These are phyloP conservation scores for Hygrocybe punicea DNA, from an alignment of 768 basidiomycete genomes.

Conservation along the genomic window DNA sequence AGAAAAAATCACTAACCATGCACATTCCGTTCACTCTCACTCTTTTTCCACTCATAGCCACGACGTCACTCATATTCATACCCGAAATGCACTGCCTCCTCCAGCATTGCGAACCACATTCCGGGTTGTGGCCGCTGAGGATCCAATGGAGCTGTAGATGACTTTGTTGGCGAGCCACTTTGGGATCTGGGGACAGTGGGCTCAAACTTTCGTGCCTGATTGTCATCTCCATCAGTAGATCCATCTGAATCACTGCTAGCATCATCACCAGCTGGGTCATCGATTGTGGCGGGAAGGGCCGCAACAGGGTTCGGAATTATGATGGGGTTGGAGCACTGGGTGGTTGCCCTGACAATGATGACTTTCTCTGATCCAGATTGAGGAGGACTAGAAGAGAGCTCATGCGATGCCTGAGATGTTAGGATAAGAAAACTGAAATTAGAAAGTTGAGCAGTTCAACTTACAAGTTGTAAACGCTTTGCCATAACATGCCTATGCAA, in stretches of 20 bases:
- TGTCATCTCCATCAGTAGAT: background rate
- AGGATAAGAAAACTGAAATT: too few relatives aligned
- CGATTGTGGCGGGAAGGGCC: too few relatives aligned
- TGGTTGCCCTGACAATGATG: too few relatives aligned
- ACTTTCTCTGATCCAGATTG: too few relatives aligned
- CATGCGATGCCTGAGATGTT: too few relatives aligned
- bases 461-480: too few relatives aligned
- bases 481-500: background rate
- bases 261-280: too few relatives aligned
- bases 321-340: too few relatives aligned
- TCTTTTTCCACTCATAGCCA: constrained; percentile 18
- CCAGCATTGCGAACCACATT: constrained; percentile 3
- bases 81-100: constrained; percentile 10
- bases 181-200: constrained; percentile 11
- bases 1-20: background rate
- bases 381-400: too few relatives aligned
- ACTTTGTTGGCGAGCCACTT: constrained; percentile 10
- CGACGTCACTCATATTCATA: constrained; percentile 10
- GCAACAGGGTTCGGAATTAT: too few relatives aligned
- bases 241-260: too few relatives aligned
- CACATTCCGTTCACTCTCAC: constrained; percentile 10
- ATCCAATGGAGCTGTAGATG: constrained; percentile 1
- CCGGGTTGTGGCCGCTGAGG: background rate
- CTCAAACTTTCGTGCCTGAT: constrained; percentile 3
- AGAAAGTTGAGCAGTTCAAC: too few relatives aligned